Conservation (phyloP, 2,329 filamentous ascomycete genomes). For the Torrubiella hemipterigena region DNA sequence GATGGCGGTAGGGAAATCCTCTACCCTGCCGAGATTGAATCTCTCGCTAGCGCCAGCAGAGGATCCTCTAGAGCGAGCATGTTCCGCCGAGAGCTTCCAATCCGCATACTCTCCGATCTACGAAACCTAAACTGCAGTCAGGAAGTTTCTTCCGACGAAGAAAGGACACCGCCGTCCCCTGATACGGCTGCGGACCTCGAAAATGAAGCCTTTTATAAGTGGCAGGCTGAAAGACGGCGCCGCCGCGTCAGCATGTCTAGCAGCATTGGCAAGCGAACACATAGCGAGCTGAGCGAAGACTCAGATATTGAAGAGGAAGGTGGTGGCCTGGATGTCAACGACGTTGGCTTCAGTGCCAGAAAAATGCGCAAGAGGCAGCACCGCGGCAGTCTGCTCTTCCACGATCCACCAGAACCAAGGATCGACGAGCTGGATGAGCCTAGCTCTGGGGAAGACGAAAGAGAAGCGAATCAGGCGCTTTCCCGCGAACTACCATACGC, state of each 20-base stretch:
- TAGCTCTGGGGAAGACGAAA: conserved; percentile 33
- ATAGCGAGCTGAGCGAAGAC: conserved; percentile 41
- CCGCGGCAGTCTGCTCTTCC: conserved; percentile 33
- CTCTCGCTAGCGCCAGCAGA: conserved; percentile 27
- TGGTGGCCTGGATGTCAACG: conserved; percentile 25
- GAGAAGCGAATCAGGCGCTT: conserved; percentile 25
- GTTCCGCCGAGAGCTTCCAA: conserved; percentile 23
- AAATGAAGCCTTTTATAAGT: conserved; percentile 24
- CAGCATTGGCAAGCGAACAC: conserved; percentile 42
- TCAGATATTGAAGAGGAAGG: conserved; percentile 30
- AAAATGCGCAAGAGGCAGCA: conserved; percentile 34
- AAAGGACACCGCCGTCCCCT: conserved; percentile 18
- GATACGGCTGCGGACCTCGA: conserved; percentile 21
- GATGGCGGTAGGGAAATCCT: conserved; percentile 30
- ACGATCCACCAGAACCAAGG: conserved; percentile 34
- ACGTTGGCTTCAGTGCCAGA: conserved; percentile 33
- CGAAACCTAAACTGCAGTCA: conserved; percentile 32
- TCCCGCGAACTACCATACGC: conserved; percentile 39
- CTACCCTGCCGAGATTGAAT: conserved; percentile 33
- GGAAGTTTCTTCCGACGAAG: conserved; percentile 23
- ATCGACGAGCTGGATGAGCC: conserved; percentile 44
- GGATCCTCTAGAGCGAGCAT: conserved; percentile 16
- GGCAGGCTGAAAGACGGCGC: conserved; percentile 28
- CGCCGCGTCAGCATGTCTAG: conserved; percentile 38
- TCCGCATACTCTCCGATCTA: conserved; percentile 30